A percentile compares a stretch with the other conserved stretches of the same genome.
These are phyloP conservation scores for Dothideomycetidae sp. DNA, from an alignment of 2,329 filamentous ascomycete genomes.

Conservation along the genomic window DNA sequence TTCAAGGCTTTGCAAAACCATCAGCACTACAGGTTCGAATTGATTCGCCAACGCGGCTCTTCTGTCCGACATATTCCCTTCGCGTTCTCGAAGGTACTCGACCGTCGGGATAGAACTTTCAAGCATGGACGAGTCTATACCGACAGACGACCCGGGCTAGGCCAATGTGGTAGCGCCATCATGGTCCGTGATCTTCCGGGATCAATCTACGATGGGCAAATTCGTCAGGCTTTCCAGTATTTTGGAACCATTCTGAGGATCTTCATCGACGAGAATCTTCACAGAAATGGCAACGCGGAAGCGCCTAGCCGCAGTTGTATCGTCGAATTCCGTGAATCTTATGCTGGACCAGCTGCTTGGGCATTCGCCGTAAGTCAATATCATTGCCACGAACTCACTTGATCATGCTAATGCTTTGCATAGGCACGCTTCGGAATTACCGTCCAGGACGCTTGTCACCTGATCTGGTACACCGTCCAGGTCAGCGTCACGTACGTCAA, in stretches of 20 bases:
- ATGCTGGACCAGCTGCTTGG: slow-evolving; percentile 2
- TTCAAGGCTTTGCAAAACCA: slow-evolving; percentile 17
- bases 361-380: slow-evolving; percentile 4
- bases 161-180: slow-evolving; percentile 10
- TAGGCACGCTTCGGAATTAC: not conserved
- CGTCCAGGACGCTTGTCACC: not conserved
- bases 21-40: slow-evolving; percentile 15
- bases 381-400: not conserved
- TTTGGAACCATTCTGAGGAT: slow-evolving; percentile 8
- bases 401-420: not conserved
- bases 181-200: slow-evolving; percentile 9
- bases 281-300: not conserved
- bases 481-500: not conserved
- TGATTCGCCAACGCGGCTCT: slow-evolving; percentile 1
- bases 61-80: not conserved
- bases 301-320: not conserved
- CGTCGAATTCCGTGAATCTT: slow-evolving; percentile 2
- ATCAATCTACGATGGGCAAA: slow-evolving; percentile 1
- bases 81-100: slow-evolving; percentile 1
- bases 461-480: not conserved
- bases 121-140: too few species aligned
- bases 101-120: not conserved
- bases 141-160: too few species aligned
- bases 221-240: slow-evolving; percentile 4
- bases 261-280: not conserved